Percentiles rank a stretch among this genome's conserved stretches.
Evolutionary conservation across 1,284 basidiomycete species (phyloP).

Genomic region (Hortiboletus rubellus): DNA sequence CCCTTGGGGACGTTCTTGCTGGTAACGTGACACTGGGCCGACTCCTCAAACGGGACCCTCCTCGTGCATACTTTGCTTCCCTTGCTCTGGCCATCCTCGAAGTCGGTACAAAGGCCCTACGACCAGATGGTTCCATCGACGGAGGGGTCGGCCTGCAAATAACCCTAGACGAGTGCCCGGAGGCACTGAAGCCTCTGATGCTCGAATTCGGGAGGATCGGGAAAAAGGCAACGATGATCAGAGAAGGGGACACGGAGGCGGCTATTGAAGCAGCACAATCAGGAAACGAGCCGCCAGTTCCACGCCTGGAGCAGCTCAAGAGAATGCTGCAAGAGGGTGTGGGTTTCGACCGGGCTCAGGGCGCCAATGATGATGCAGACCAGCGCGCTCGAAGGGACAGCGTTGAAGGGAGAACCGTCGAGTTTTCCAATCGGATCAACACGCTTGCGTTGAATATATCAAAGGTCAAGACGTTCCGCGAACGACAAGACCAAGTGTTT

Average conservation of each 20-base stretch:
- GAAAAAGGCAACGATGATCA: slow-evolving; percentile 46
- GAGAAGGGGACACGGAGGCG: slow-evolving; percentile 54
- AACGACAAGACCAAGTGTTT: slow-evolving; percentile 71
- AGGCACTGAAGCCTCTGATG: slow-evolving; percentile 65
- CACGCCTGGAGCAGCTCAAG: slow-evolving; percentile 62
- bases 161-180: slow-evolving; percentile 57
- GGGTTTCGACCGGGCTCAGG: slow-evolving; percentile 35
- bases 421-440: slow-evolving; percentile 74
- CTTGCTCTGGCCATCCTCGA: slow-evolving; percentile 73
- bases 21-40: slow-evolving; percentile 50
- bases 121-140: slow-evolving; percentile 49
- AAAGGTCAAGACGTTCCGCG: slow-evolving; percentile 64
- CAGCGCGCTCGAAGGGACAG: slow-evolving; percentile 43
- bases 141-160: slow-evolving; percentile 54
- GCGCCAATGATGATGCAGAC: slow-evolving; percentile 23
- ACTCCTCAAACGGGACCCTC: slow-evolving; percentile 59
- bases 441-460: slow-evolving; percentile 68
- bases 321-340: slow-evolving; percentile 61
- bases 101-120: slow-evolving; percentile 53
- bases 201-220: slow-evolving; percentile 62
- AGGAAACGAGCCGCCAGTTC: slow-evolving; percentile 43
- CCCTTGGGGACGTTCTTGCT: slow-evolving; percentile 67
- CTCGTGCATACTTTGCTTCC: slow-evolving; percentile 73
- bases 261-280: slow-evolving; percentile 51
- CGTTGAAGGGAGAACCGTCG: slow-evolving; percentile 59